These are phyloP conservation scores for Taphrina confusa DNA, from an alignment of 1,139 yeast species.

Conservation along the genomic window DNA sequence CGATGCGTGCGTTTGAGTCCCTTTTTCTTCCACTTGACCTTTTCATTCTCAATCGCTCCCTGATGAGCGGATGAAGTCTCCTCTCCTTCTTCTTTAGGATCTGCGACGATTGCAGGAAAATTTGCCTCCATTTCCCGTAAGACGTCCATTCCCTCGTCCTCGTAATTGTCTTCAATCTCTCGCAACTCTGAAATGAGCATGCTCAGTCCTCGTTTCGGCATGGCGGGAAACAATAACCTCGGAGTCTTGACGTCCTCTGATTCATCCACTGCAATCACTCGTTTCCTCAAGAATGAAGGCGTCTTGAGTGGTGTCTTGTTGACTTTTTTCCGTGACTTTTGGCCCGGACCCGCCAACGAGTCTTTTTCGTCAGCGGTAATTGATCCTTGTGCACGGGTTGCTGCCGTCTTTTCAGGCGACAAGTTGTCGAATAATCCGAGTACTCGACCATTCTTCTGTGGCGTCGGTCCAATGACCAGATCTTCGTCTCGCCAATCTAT, in stretches of 20 bases:
- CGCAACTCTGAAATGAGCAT: constrained; percentile 18
- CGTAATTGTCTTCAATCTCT: constrained; percentile 23
- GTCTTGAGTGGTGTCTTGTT: constrained; percentile 24
- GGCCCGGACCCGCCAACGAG: not conserved
- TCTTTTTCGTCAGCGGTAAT: not conserved
- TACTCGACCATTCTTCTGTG: constrained; percentile 27
- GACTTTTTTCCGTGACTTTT: not conserved
- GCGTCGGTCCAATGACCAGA: constrained; percentile 20
- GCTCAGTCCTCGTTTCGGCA: constrained; percentile 19
- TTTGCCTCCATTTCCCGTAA: constrained; percentile 20
- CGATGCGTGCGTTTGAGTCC: constrained; percentile 29
- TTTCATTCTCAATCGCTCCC: not conserved
- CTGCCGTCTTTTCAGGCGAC: not conserved
- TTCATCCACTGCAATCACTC: constrained; percentile 11
- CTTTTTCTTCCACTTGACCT: constrained; percentile 32
- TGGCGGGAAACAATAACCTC: constrained; percentile 11
- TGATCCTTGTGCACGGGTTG: not conserved
- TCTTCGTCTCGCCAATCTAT: constrained; percentile 20
- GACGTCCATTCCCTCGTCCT: constrained; percentile 29
- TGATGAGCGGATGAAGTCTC: not conserved
- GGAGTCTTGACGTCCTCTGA: not conserved
- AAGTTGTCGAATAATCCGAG: constrained; percentile 21
- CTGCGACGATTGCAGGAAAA: not conserved
- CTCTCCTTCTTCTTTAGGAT: not conserved
- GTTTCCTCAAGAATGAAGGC: constrained; percentile 18